A percentile compares a stretch with the other conserved stretches of the same genome.
These are phyloP conservation scores for Apiotrichum gracile DNA, from an alignment of 1,284 basidiomycete genomes.

Conservation along the genomic window DNA sequence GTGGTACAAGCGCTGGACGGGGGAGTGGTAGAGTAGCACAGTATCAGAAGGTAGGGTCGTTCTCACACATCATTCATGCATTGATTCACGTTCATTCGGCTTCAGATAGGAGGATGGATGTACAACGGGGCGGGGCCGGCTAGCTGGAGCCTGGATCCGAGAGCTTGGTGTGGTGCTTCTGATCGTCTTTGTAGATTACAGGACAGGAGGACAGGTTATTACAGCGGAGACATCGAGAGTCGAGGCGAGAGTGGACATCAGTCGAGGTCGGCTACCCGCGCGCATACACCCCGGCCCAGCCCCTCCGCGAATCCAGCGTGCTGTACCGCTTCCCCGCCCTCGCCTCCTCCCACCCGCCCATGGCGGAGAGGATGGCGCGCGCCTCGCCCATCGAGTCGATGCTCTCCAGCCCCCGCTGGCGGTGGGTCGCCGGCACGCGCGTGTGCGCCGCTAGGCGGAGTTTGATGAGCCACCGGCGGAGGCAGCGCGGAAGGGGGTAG, in stretches of 20 bases:
- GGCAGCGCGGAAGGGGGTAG: not conserved
- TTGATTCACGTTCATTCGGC: no score
- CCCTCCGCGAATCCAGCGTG: not conserved
- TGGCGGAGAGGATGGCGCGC: conserved; percentile 18
- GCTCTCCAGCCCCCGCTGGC: not conserved
- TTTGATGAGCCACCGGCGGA: not conserved
- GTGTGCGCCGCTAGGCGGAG: not conserved
- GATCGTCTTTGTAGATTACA: no score
- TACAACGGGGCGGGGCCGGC: no score
- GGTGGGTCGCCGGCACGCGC: not conserved
- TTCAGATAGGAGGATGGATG: no score
- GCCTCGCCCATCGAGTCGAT: conserved; percentile 22
- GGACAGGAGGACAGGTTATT: no score
- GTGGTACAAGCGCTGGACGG: conserved; percentile 10
- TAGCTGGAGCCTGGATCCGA: no score
- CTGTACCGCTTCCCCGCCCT: not conserved
- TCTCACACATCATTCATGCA: not conserved
- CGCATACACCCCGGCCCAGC: not conserved
- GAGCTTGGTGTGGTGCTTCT: no score
- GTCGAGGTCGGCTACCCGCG: no score
- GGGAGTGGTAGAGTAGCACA: conserved; percentile 3
- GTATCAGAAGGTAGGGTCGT: no score
- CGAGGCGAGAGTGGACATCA: no score
- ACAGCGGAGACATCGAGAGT: no score
- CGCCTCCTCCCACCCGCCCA: conserved; percentile 25